Conservation (phyloP, 2,329 filamentous ascomycete species). For the Fusarium phyllophilum region DNA sequence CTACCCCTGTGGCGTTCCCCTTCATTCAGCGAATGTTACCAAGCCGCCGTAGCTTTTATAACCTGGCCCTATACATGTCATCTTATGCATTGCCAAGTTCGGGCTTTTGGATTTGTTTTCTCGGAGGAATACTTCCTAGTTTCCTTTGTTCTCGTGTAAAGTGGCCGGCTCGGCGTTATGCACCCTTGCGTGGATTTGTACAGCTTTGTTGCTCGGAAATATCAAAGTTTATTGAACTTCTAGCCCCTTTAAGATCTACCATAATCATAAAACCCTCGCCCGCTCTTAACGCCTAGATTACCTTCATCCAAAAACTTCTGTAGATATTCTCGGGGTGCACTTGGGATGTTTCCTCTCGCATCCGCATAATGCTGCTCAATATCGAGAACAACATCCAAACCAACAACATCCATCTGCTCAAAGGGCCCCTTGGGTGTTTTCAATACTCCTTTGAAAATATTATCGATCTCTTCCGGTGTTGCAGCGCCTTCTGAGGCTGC, state of each 20-base stretch:
- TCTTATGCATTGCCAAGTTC: background rate
- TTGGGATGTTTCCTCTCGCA: conserved; percentile 37
- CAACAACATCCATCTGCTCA: conserved; percentile 48
- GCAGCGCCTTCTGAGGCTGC: conserved; percentile 46
- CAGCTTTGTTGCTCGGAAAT: background rate
- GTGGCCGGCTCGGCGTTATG: background rate
- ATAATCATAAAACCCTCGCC: conserved; percentile 45
- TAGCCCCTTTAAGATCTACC: background rate
- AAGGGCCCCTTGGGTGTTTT: conserved; percentile 47
- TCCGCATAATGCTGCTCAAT: conserved; percentile 48
- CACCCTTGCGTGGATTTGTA: background rate
- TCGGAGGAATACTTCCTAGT: background rate
- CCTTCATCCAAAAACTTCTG: conserved; percentile 37
- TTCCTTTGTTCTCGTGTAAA: background rate
- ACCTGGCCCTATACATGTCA: background rate
- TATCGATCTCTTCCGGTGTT: conserved; percentile 46
- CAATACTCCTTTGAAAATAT: conserved; percentile 45
- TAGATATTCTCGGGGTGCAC: conserved; percentile 41
- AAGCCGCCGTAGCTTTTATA: background rate
- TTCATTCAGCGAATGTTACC: background rate
- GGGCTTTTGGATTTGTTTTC: background rate
- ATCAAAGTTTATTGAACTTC: background rate
- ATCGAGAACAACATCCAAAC: conserved; percentile 46
- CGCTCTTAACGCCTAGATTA: conserved; percentile 45
- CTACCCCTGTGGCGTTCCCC: background rate